Conservation (phyloP, 257 asterid genomes). For the Fraxinus cuspidata region DNA sequence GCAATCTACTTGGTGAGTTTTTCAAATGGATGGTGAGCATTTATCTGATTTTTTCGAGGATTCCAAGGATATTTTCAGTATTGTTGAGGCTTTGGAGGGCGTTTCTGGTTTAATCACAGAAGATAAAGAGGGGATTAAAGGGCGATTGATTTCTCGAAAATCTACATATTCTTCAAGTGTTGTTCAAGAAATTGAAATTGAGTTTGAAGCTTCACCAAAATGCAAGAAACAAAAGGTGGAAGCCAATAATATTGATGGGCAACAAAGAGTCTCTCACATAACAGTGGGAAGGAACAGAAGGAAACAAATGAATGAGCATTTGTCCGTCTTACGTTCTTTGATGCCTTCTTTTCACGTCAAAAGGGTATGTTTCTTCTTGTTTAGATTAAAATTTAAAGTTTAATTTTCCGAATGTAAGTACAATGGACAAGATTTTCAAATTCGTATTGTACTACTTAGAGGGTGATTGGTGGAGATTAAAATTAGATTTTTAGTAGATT, state of each 20-base stretch:
- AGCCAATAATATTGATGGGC: slow-evolving; percentile 30
- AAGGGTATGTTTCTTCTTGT: slow-evolving; percentile 43
- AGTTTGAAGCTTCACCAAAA: slow-evolving; percentile 34
- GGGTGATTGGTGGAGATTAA: too few relatives aligned
- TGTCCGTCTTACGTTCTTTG: slow-evolving; percentile 69
- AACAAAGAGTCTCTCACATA: slow-evolving; percentile 53
- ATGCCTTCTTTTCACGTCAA: slow-evolving; percentile 86
- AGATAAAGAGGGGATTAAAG: neutral
- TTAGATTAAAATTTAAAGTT: too few relatives aligned
- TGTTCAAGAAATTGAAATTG: slow-evolving; percentile 40
- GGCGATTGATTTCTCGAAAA: slow-evolving; percentile 5
- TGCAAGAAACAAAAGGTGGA: slow-evolving; percentile 54
- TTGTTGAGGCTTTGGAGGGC: slow-evolving; percentile 17
- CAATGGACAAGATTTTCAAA: too few relatives aligned
- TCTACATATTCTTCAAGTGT: slow-evolving; percentile 27
- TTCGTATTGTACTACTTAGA: too few relatives aligned
- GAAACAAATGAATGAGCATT: slow-evolving; percentile 84
- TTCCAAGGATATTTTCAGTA: slow-evolving; percentile 38
- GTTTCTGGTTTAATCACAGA: slow-evolving; percentile 28
- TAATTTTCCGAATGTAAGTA: too few relatives aligned
- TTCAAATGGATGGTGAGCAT: slow-evolving; percentile 44
- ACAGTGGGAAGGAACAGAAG: slow-evolving; percentile 79
- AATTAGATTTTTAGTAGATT: too few relatives aligned
- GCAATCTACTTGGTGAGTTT: neutral
- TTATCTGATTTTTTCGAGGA: slow-evolving; percentile 46